Evolutionary conservation across 75 land plant species (phyloP).

Genomic region (Cupressus sempervirens): DNA sequence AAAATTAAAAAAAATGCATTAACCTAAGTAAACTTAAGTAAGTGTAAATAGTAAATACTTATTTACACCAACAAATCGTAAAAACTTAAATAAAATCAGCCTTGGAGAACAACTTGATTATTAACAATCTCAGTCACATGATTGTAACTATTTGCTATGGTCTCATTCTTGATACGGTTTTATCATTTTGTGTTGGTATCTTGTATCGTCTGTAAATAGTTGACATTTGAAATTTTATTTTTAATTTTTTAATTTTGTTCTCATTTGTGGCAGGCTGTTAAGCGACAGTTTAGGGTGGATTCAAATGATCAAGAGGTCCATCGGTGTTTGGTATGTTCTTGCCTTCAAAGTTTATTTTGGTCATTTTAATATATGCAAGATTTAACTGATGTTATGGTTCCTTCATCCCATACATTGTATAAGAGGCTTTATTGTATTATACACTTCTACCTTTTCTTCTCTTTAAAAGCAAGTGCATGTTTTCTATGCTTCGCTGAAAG

Average conservation of each 20-base stretch:
- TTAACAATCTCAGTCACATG: background rate
- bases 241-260: background rate
- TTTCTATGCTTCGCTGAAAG: background rate
- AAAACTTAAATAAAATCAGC: background rate
- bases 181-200: background rate
- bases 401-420: too few relatives aligned
- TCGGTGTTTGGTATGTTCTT: conserved; percentile 72
- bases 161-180: background rate
- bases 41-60: too few relatives aligned
- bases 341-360: background rate
- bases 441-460: background rate
- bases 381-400: background rate
- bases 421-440: background rate
- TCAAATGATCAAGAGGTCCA: conserved; percentile 74
- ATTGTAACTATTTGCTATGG: background rate
- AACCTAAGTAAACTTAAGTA: too few relatives aligned
- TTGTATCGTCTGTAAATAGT: background rate
- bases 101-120: background rate
- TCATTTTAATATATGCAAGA: background rate
- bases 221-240: background rate
- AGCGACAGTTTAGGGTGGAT: conserved; percentile 66
- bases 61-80: too few relatives aligned
- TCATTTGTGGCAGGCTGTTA: conserved; percentile 65
- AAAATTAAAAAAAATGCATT: too few relatives aligned
- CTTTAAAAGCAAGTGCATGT: background rate